phyloP scores from a whole-genome alignment of 2,329 filamentous ascomycete genomes.

The Colletotrichum endophyticum region DNA sequence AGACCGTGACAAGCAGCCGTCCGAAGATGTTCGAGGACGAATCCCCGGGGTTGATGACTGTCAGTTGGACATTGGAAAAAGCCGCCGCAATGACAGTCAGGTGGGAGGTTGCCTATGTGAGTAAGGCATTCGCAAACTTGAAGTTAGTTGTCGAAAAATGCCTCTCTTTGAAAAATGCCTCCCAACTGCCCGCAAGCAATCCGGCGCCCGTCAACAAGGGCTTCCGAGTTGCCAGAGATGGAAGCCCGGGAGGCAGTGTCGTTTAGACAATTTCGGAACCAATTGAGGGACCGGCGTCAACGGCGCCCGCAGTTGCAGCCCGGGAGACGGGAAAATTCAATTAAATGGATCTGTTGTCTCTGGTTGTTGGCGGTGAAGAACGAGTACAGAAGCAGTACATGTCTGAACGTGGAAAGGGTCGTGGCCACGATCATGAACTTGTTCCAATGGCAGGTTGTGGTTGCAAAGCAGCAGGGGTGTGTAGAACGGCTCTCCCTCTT shows the following conservation, averaged over 20 bases:
- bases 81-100: not conserved
- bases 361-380: slow-evolving; percentile 13
- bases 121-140: not conserved
- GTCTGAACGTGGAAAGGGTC: not conserved
- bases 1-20: slow-evolving; percentile 8
- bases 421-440: not conserved
- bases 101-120: not conserved
- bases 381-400: not conserved
- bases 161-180: not conserved
- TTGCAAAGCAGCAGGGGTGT: slow-evolving; percentile 8
- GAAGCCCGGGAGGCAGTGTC: slow-evolving; percentile 6
- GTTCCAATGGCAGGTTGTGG: not conserved
- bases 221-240: slow-evolving; percentile 4
- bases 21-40: not conserved
- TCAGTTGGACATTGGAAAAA: not conserved
- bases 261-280: not conserved
- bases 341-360: slow-evolving; percentile 9
- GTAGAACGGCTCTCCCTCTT: not conserved
- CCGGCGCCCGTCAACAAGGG: slow-evolving; percentile 1
- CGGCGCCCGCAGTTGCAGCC: slow-evolving; percentile 9
- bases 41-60: not conserved
- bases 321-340: slow-evolving; percentile 9
- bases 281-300: not conserved
- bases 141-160: not conserved
- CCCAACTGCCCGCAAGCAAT: not conserved